A percentile compares a stretch with the other conserved stretches of the same genome.
Conservation (phyloP, 176 grass and related monocot genomes). For the Oryza meyeriana region DNA sequence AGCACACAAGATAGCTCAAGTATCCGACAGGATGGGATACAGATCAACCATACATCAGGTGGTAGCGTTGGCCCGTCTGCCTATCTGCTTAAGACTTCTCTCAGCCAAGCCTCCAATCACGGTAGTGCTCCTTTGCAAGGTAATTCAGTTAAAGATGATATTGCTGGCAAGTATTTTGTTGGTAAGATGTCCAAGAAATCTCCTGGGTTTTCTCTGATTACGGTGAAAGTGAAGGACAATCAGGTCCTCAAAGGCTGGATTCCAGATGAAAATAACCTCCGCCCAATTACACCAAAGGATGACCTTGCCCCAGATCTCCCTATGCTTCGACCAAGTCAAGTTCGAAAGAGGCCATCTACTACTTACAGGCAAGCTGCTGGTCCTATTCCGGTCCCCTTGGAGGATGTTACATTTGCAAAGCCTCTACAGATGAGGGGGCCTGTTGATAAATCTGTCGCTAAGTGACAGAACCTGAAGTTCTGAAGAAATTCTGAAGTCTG, state of each 20-base stretch:
- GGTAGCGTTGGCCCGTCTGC: neutral
- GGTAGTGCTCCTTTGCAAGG: neutral
- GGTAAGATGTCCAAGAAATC: slow-evolving; percentile 40
- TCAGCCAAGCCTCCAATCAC: neutral
- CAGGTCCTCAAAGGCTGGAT: slow-evolving; percentile 58
- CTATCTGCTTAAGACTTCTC: slow-evolving; percentile 9
- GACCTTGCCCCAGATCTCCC: slow-evolving; percentile 45
- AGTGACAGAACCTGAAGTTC: neutral
- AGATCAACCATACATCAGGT: slow-evolving; percentile 16
- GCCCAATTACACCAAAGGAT: slow-evolving; percentile 31
- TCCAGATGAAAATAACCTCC: slow-evolving; percentile 44
- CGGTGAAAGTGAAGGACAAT: slow-evolving; percentile 49
- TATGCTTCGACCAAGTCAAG: slow-evolving; percentile 33
- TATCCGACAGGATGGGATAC: slow-evolving; percentile 26
- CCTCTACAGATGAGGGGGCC: neutral
- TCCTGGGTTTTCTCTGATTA: slow-evolving; percentile 49
- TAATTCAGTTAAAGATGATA: slow-evolving; percentile 32
- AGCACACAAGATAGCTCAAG: slow-evolving; percentile 20
- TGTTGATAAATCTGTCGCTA: neutral
- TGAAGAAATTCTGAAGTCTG: neutral
- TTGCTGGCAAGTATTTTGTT: slow-evolving; percentile 48
- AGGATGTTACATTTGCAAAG: neutral
- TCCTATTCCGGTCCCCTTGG: neutral
- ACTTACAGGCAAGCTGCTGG: slow-evolving; percentile 26
- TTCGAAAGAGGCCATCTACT: slow-evolving; percentile 42